phyloP scores from a whole-genome alignment of 495 filamentous ascomycete genomes.

The Lasiosphaeria ovina region DNA sequence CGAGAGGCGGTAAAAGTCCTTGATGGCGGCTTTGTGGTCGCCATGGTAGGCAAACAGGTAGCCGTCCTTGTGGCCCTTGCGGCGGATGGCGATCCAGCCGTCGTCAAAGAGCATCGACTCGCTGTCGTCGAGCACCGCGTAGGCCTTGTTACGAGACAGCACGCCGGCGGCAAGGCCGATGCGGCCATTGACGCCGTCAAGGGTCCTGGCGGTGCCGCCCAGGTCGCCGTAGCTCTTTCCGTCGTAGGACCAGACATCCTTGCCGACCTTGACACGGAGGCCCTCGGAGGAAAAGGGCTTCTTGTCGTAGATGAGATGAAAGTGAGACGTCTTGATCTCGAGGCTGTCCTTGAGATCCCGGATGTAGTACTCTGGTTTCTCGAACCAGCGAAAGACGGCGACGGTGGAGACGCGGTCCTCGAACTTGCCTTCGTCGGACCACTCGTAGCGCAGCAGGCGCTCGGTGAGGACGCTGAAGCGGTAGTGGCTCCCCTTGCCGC shows the following conservation, averaged over 20 bases:
- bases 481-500: conserved; percentile 36
- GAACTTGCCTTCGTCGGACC: conserved; percentile 53
- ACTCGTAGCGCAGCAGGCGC: conserved; percentile 55
- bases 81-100: conserved; percentile 46
- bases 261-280: conserved; percentile 37
- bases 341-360: conserved; percentile 37
- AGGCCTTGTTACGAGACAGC: conserved; percentile 43
- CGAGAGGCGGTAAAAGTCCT: conserved; percentile 54
- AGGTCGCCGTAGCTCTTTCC: conserved; percentile 42
- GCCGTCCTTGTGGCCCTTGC: conserved; percentile 49
- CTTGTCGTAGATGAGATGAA: conserved; percentile 55
- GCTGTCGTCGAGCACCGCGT: conserved; percentile 52
- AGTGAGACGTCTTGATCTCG: conserved; percentile 50
- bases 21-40: conserved; percentile 53
- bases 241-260: conserved; percentile 48
- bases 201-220: conserved; percentile 53
- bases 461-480: conserved; percentile 57
- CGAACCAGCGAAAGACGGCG: conserved; percentile 49
- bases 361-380: conserved; percentile 47
- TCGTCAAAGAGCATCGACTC: conserved; percentile 58
- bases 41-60: conserved; percentile 58
- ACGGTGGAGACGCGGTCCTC: conserved; percentile 59
- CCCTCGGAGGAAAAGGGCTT: conserved; percentile 45
- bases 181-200: conserved; percentile 53
- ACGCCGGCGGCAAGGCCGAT: conserved; percentile 48